Evolutionary conservation across 2,329 filamentous ascomycete genomes (phyloP).

Genomic region (Onygenales sp.): DNA sequence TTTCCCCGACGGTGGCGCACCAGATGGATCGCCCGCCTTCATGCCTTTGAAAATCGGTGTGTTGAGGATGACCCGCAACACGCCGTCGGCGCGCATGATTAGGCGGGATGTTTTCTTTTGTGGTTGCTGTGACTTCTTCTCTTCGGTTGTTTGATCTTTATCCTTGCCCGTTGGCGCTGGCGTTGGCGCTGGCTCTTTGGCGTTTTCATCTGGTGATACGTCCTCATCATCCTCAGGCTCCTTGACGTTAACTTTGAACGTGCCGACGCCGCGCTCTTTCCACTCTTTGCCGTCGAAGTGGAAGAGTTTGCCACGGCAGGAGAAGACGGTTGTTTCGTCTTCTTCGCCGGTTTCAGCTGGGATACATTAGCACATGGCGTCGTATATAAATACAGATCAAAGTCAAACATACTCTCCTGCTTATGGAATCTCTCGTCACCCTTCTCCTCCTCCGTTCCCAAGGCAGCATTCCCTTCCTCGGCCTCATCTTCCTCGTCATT

Average conservation of each 20-base stretch:
- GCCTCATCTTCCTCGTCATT: constrained; percentile 39
- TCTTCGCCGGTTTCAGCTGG: constrained; percentile 81
- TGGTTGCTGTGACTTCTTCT: background rate
- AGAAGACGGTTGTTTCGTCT: constrained; percentile 65
- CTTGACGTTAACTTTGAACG: constrained; percentile 73
- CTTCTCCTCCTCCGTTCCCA: constrained; percentile 41
- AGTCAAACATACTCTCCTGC: constrained; percentile 54
- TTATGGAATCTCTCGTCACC: constrained; percentile 40
- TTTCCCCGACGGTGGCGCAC: constrained; percentile 59
- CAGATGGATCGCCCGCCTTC: constrained; percentile 59
- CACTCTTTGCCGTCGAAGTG: constrained; percentile 65
- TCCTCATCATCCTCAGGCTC: constrained; percentile 49
- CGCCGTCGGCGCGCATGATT: constrained; percentile 85
- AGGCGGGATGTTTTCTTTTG: constrained; percentile 53
- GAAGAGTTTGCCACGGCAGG: constrained; percentile 76
- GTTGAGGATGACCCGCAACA: constrained; percentile 78
- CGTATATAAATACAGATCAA: background rate
- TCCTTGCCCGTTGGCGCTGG: constrained; percentile 16
- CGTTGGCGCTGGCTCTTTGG: constrained; percentile 11
- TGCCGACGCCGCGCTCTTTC: constrained; percentile 82
- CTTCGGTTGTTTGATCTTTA: constrained; percentile 31
- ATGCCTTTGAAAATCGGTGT: constrained; percentile 69
- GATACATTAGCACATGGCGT: constrained; percentile 13
- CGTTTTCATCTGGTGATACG: constrained; percentile 30
- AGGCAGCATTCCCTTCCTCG: constrained; percentile 33